Evolutionary conservation across 495 filamentous ascomycete species (phyloP), one percentile per base, ranked within the genome.

Genomic region (Talaromyces wortmannii): DNA sequence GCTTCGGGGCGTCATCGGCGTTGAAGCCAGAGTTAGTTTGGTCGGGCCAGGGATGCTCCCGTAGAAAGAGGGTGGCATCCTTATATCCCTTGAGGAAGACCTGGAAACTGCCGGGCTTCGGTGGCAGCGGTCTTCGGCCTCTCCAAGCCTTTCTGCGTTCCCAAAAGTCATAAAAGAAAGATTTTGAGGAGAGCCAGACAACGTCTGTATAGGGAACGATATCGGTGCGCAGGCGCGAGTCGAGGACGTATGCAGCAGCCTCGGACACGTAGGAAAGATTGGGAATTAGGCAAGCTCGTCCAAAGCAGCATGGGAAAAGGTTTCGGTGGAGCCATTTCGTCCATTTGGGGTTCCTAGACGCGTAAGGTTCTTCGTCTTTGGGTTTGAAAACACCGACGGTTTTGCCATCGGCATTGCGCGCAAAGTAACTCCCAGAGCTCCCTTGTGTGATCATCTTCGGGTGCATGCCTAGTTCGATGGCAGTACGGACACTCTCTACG

Each of bases 241-340:
- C 94, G 45, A 99, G 82, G 3, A 95, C 88, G 67, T 96, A 99
- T 43, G 94, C 92, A 11, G 94, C 94, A 15, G 94, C 94, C 76
- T 99, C 94, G 56, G 92, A 97, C 61, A 99, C 90, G 67, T 99
- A 99, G 48, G 91, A 96, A n/a, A 99, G 78, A 67, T 99, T 99
- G 43, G 94, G 94, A 69, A 99, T 99, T 53, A 99, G 81, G 64
- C 94, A 97, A 47, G 91, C 91, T 59, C 94, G 78, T 8, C 94
- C 94, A 61, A 99, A 99, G 71, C 88, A 96, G 72, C 92, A 99
- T 29, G 94, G 94, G 64, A 99, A 97, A 62, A 99, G 65, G 67
- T 94, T 95, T 57, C 90, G 77, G 66, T 95, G 90, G 72, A 95
- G 85, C 90, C 90, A 95, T 72, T 95, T 95, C 62, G 90, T 95